These are phyloP conservation scores for Emergomyces pasteurianus DNA, from an alignment of 2,329 filamentous ascomycete genomes.

Conservation along the genomic window DNA sequence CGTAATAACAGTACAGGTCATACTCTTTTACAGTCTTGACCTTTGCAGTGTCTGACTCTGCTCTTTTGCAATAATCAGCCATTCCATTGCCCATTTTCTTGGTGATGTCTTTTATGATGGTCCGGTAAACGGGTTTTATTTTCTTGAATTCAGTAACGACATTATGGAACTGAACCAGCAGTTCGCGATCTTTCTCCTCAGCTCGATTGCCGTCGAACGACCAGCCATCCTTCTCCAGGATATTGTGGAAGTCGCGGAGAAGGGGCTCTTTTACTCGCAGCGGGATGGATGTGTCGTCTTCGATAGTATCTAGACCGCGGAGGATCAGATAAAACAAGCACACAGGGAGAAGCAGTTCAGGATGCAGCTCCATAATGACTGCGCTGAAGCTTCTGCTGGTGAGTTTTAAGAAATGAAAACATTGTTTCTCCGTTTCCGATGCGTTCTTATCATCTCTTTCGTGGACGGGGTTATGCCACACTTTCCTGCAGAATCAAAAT, in stretches of 20 bases:
- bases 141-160: conserved; percentile 79
- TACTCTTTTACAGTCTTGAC: conserved; percentile 80
- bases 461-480: conserved; percentile 94
- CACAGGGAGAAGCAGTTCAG: conserved; percentile 80
- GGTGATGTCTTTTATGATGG: conserved; percentile 85
- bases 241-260: conserved; percentile 67
- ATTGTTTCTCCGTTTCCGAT: conserved; percentile 59
- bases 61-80: conserved; percentile 86
- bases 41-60: conserved; percentile 60
- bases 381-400: conserved; percentile 88
- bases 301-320: conserved; percentile 90
- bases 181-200: conserved; percentile 85
- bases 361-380: conserved; percentile 92
- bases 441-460: conserved; percentile 67
- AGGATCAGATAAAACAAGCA: conserved; percentile 87
- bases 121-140: conserved; percentile 71
- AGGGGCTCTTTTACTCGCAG: conserved; percentile 73
- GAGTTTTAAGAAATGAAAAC: conserved; percentile 73
- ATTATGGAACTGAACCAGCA: conserved; percentile 84
- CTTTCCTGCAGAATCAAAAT: conserved; percentile 59
- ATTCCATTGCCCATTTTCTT: conserved; percentile 95
- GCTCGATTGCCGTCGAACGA: conserved; percentile 75
- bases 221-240: conserved; percentile 78
- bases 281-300: conserved; percentile 93
- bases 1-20: conserved; percentile 95